Conservation (phyloP, 2,329 filamentous ascomycete species). For the Pseudogymnoascus sp. region DNA sequence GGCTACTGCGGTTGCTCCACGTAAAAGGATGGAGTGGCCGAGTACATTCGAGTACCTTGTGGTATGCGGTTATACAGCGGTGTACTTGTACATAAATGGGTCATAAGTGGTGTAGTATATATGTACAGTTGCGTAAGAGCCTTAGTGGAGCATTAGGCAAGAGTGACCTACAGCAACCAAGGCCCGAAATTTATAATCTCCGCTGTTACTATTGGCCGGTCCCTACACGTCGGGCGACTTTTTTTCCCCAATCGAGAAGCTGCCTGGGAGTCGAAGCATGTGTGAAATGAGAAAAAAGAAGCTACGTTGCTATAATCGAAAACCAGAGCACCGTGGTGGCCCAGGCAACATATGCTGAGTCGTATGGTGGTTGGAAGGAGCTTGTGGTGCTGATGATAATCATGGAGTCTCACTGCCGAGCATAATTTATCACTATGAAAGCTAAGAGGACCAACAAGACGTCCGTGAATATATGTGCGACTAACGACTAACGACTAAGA, state of each 20-base stretch:
- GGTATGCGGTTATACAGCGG: neutral
- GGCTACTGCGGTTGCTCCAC: neutral
- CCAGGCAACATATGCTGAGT: neutral
- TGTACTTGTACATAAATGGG: neutral
- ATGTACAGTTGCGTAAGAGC: constrained; percentile 5
- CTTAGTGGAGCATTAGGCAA: constrained; percentile 11
- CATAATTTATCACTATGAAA: neutral
- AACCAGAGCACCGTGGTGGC: neutral
- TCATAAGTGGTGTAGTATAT: no score
- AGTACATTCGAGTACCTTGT: constrained; percentile 11
- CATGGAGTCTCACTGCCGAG: neutral
- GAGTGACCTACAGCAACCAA: constrained; percentile 8
- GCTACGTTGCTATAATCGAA: neutral
- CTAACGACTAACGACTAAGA: neutral
- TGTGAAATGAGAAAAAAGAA: neutral
- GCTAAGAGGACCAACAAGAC: neutral
- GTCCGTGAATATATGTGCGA: neutral
- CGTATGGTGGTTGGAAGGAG: neutral
- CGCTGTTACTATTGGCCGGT: neutral
- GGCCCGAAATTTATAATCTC: constrained; percentile 4
- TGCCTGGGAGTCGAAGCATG: neutral
- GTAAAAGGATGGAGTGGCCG: constrained; percentile 1
- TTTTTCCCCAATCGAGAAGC: neutral
- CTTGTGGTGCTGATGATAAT: neutral
- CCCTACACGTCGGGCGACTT: neutral